A percentile compares a stretch with the other conserved stretches of the same genome.
Evolutionary conservation across 176 grass and related monocot genomes (phyloP).

Genomic region (Avena atlantica): DNA sequence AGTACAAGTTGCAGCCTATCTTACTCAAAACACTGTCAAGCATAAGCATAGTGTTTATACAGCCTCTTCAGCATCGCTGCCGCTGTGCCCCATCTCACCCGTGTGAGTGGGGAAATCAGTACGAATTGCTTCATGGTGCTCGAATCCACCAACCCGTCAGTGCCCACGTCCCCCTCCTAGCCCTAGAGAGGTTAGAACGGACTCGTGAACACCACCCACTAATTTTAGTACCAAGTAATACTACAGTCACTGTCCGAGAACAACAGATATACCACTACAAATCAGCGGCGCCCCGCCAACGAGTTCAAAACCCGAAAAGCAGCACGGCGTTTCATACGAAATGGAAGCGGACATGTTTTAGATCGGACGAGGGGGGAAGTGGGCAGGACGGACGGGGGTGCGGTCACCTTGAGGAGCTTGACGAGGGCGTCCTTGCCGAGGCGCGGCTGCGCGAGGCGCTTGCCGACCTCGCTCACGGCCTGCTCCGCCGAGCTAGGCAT

Average conservation of each 20-base stretch:
- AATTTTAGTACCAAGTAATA: not conserved
- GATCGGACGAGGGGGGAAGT: not conserved
- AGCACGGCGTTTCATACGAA: not conserved
- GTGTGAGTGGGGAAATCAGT: not conserved
- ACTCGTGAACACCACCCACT: not conserved
- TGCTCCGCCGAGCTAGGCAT: constrained; percentile 59
- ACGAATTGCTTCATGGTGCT: not conserved
- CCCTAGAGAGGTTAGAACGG: not conserved
- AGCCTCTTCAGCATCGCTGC: not conserved
- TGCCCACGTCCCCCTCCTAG: not conserved
- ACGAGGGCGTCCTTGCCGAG: constrained; percentile 85
- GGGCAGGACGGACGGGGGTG: not conserved
- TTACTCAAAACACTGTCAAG: not conserved
- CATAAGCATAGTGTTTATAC: constrained; percentile 22
- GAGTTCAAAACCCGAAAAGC: constrained; percentile 2
- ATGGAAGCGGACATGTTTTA: not conserved
- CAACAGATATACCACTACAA: not conserved
- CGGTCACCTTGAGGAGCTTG: constrained; percentile 86
- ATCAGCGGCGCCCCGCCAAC: not conserved
- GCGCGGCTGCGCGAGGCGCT: constrained; percentile 74
- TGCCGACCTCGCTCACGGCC: constrained; percentile 65
- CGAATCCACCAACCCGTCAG: constrained; percentile 1
- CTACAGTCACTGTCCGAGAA: not conserved
- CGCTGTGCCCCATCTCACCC: not conserved
- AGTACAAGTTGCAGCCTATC: not conserved